Evolutionary conservation across 202 grass and related monocot species (phyloP).

Genomic region (Hordeum pubiflorum): DNA sequence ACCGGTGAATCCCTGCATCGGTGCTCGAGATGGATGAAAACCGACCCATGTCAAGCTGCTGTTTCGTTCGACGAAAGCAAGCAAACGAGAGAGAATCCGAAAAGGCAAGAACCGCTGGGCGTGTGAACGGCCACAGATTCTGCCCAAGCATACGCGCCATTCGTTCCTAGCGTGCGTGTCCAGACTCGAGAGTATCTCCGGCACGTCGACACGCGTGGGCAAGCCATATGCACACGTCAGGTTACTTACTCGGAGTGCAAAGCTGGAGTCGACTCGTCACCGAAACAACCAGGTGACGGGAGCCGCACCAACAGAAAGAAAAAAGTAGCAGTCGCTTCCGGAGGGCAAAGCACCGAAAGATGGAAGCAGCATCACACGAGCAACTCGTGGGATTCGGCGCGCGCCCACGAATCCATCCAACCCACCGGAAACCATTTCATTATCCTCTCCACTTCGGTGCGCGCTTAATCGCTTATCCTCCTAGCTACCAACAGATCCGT

Average conservation of each 20-base stretch:
- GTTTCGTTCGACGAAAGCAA: neutral
- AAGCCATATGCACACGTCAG: neutral
- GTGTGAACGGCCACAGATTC: neutral
- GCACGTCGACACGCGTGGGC: neutral
- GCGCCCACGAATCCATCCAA: neutral
- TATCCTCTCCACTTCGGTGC: neutral
- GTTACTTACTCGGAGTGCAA: neutral
- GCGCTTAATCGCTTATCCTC: neutral
- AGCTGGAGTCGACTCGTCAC: neutral
- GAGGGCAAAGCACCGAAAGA: neutral
- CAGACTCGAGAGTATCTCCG: neutral
- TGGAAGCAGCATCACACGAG: neutral
- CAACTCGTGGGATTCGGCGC: neutral
- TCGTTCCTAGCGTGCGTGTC: neutral
- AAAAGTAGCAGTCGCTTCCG: too few relatives aligned
- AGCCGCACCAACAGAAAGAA: too few relatives aligned
- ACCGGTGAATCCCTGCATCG: too few relatives aligned
- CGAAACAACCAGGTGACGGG: too few relatives aligned
- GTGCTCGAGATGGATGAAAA: neutral
- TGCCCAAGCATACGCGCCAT: neutral
- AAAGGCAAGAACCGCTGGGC: neutral
- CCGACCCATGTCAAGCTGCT: neutral
- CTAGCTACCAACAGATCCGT: too few relatives aligned
- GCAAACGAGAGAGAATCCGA: neutral
- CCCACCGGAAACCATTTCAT: neutral